Evolutionary conservation across 805 yeast genomes (phyloP).

Genomic region (Hanseniaspora taiwanica): DNA sequence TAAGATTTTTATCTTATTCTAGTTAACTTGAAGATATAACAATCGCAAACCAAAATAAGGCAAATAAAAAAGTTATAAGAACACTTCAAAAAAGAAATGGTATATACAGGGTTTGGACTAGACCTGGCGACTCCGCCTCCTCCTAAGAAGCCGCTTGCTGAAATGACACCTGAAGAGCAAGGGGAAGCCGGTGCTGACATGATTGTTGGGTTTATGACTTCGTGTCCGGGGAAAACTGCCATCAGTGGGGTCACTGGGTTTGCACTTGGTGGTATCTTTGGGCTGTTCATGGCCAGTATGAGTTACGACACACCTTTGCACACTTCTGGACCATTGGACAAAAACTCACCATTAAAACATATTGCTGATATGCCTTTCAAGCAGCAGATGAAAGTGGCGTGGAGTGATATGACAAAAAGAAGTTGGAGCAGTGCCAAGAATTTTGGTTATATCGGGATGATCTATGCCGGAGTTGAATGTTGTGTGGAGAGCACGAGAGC

Average conservation of each 20-base stretch:
- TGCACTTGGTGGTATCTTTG: conserved; percentile 89
- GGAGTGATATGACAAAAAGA: conserved; percentile 82
- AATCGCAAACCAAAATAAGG: background rate
- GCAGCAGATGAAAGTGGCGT: conserved; percentile 86
- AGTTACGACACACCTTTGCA: conserved; percentile 30
- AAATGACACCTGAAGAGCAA: conserved; percentile 84
- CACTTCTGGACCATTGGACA: conserved; percentile 16
- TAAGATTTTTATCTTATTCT: too few species aligned
- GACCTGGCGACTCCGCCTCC: conserved; percentile 29
- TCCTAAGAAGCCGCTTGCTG: conserved; percentile 37
- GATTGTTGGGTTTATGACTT: conserved; percentile 73
- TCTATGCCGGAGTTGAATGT: conserved; percentile 89
- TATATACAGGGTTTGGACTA: conserved; percentile 30
- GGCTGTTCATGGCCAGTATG: conserved; percentile 76
- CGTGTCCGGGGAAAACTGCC: conserved; percentile 89
- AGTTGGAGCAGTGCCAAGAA: conserved; percentile 84
- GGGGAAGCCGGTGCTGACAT: conserved; percentile 80
- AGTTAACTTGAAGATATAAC: too few species aligned
- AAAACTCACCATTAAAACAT: conserved; percentile 23
- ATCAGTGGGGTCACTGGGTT: conserved; percentile 92
- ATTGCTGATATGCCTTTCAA: conserved; percentile 78
- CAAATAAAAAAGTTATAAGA: background rate
- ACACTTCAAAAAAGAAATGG: conserved; percentile 15
- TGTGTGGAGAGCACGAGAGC: conserved; percentile 75
- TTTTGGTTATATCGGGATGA: conserved; percentile 85